Evolutionary conservation across 1,284 basidiomycete genomes (phyloP), one percentile per base, ranked within the genome.

Genomic region (Psilocybe mexicana): DNA sequence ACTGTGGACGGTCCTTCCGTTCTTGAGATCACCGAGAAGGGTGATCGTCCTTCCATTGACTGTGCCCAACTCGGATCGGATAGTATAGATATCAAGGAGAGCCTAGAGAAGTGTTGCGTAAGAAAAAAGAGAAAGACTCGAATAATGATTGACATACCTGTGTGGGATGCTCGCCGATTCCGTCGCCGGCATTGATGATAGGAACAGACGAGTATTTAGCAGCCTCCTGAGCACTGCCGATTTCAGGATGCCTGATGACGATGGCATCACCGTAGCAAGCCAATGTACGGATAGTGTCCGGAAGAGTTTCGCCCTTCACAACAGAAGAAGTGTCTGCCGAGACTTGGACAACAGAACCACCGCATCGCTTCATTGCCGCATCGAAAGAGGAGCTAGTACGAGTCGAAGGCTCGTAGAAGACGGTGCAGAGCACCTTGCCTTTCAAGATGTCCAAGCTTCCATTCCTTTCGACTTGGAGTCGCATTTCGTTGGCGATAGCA

Each of bases 381-480:
- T 99, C 96, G 70, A 99, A 99, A n/a, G 96, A 98, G 12, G 90
- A 84, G 60, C 91, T 93, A 1, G 97, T 99, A 54, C 97, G 84
- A 1, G 97, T 99, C 7, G 95, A 98, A 2, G 97, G 94, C 73
- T 99, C 97, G 75, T 96, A 99, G 82, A 99, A 99, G 42, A 98
- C 74, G n/a, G 90, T 96, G 70, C 92, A 95, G 3, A 99, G 83
- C 0, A 99, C 90, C 62, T 90, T 92, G 48, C 96, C 96, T 63
- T 89, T 91, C 43, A 99, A 81, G 53, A 98, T 86, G 69, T 99
- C 95, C 57, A 98, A 80, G 2, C 86, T 85, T 3, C 96, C 94
- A 65, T 88, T 90, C 42, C 95, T 87, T 76, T 99, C 97, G 28
- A 98, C 95, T 70, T 95, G 92, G 36, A 93, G 82, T 54, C 94